These are phyloP conservation scores for Arbutus unedo DNA, from an alignment of 148 eudicot genomes.

Conservation along the genomic window DNA sequence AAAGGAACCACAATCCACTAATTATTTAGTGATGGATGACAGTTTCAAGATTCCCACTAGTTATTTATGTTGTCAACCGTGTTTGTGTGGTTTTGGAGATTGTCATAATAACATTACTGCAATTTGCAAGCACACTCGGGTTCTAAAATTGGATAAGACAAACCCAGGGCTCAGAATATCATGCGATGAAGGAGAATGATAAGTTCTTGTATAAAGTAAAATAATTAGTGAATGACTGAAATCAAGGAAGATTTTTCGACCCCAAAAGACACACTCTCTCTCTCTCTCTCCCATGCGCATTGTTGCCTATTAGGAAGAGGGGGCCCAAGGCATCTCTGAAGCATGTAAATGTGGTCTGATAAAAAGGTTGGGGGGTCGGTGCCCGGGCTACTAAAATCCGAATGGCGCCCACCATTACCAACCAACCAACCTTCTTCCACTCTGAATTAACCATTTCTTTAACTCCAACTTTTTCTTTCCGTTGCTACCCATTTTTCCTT, in stretches of 20 bases:
- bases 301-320: neutral
- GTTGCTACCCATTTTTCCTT: neutral
- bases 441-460: neutral
- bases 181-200: neutral
- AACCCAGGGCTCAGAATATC: neutral
- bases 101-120: neutral
- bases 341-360: neutral
- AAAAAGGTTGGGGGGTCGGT: conserved; percentile 16
- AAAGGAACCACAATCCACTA: neutral
- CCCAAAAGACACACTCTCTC: neutral
- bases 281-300: neutral
- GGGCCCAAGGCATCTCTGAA: neutral
- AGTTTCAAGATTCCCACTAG: neutral
- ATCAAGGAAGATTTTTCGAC: neutral
- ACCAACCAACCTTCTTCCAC: neutral
- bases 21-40: neutral
- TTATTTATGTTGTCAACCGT: neutral
- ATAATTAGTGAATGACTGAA: neutral
- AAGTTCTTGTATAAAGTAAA: neutral
- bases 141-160: neutral
- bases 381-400: conserved; percentile 12
- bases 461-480: neutral
- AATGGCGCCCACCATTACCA: too few relatives aligned
- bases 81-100: neutral
- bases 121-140: neutral